Percentiles rank a stretch among this genome's conserved stretches.
These are phyloP conservation scores for Hibiscus tridactylites DNA, from an alignment of 345 rosid genomes.

Conservation along the genomic window DNA sequence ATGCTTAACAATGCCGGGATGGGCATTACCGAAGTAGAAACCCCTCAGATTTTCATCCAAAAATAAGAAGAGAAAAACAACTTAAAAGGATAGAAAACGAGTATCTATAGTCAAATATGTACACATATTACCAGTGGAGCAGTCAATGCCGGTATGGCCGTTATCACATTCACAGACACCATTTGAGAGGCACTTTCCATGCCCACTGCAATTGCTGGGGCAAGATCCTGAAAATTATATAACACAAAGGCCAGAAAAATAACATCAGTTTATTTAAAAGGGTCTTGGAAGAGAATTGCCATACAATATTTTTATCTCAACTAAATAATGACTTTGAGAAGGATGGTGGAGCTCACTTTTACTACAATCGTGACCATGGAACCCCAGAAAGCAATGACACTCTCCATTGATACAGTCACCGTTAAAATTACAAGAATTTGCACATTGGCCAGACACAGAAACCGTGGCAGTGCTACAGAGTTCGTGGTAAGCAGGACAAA, in stretches of 20 bases:
- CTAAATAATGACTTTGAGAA: background rate
- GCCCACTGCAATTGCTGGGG: constrained; percentile 73
- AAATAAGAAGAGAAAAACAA: background rate
- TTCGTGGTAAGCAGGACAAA: constrained; percentile 91
- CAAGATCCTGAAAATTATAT: constrained; percentile 52
- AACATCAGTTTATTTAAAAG: background rate
- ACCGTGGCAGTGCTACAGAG: constrained; percentile 54
- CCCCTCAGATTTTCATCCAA: background rate
- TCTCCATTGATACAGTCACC: constrained; percentile 91
- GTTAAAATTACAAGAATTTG: constrained; percentile 69
- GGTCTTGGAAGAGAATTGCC: background rate
- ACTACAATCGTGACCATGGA: constrained; percentile 83
- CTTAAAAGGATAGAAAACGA: background rate
- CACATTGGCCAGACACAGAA: constrained; percentile 69
- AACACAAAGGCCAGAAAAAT: background rate
- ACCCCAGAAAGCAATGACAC: constrained; percentile 86
- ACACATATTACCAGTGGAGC: constrained; percentile 69
- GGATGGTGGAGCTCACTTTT: constrained; percentile 49
- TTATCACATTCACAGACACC: constrained; percentile 73
- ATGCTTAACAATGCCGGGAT: background rate
- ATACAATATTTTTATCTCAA: background rate
- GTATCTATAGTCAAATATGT: background rate
- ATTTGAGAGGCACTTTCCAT: constrained; percentile 64
- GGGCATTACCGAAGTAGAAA: background rate
- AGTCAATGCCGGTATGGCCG: constrained; percentile 84